Evolutionary conservation across 306 rosid genomes (phyloP).

Genomic region (Lathyrus aphaca): DNA sequence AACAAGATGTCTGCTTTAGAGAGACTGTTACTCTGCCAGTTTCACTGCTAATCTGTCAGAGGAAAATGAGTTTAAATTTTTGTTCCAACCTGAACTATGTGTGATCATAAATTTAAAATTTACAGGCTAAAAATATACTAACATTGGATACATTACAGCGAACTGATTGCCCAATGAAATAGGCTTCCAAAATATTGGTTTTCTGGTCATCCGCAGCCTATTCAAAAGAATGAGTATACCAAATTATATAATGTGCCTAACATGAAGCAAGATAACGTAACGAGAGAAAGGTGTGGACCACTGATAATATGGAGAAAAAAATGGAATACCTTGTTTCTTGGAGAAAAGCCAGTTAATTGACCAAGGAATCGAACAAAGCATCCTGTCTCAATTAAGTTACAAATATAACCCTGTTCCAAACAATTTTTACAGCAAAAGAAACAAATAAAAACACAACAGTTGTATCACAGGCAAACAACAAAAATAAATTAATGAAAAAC

Average conservation of each 20-base stretch:
- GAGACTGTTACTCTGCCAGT: conserved; percentile 73
- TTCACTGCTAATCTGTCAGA: conserved; percentile 62
- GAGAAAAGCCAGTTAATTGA: conserved; percentile 86
- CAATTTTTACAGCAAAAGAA: conserved; percentile 24
- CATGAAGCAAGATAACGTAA: background rate
- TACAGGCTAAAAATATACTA: conserved; percentile 47
- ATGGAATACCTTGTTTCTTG: conserved; percentile 68
- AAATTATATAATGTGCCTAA: conserved; percentile 8
- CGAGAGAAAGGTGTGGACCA: background rate
- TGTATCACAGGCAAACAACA: conserved; percentile 8
- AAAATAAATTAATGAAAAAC: background rate
- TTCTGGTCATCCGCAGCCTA: conserved; percentile 77
- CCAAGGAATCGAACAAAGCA: conserved; percentile 97
- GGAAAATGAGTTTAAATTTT: background rate
- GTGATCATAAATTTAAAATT: conserved; percentile 20
- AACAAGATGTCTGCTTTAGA: conserved; percentile 75
- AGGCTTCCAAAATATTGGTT: conserved; percentile 67
- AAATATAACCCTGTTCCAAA: conserved; percentile 76
- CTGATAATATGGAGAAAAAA: background rate
- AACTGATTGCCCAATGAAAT: conserved; percentile 90
- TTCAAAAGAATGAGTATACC: conserved; percentile 32
- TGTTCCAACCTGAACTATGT: conserved; percentile 21
- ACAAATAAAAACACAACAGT: conserved; percentile 15
- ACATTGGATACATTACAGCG: conserved; percentile 75
- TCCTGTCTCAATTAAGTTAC: conserved; percentile 85